These are phyloP conservation scores for Garcia nutans DNA, from an alignment of 345 rosid species.

Conservation along the genomic window DNA sequence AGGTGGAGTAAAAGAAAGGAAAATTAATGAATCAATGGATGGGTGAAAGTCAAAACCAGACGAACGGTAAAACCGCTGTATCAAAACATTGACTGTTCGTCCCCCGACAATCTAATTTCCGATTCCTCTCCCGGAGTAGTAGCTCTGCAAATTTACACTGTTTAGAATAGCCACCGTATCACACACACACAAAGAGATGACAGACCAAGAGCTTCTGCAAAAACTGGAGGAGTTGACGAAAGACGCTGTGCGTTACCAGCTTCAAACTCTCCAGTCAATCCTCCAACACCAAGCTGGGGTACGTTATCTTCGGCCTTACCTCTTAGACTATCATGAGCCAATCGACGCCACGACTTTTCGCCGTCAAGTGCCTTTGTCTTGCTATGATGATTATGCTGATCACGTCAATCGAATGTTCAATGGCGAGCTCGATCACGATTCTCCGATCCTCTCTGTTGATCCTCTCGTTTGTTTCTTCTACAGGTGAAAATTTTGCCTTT, in stretches of 20 bases:
- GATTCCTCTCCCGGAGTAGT: not conserved
- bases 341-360: conserved; percentile 34
- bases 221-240: conserved; percentile 42
- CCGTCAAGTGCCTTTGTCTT: conserved; percentile 39
- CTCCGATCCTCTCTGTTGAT: conserved; percentile 39
- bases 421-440: conserved; percentile 14
- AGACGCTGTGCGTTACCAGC: conserved; percentile 36
- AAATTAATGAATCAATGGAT: no score
- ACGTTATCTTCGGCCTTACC: conserved; percentile 37
- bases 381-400: conserved; percentile 44
- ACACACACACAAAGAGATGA: not conserved
- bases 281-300: conserved; percentile 39
- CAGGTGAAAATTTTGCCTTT: conserved; percentile 24
- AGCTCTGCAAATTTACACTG: not conserved
- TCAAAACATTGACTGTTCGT: no score
- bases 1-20: no score
- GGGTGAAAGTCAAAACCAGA: no score
- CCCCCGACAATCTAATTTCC: not conserved
- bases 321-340: conserved; percentile 15
- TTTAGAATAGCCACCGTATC: no score
- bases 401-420: conserved; percentile 38
- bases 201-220: conserved; percentile 32
- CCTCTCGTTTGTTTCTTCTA: conserved; percentile 47
- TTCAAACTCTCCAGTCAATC: conserved; percentile 43
- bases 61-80: no score